These are phyloP conservation scores for Hypoxylon perforatum DNA, from an alignment of 495 filamentous ascomycete genomes.

Conservation along the genomic window DNA sequence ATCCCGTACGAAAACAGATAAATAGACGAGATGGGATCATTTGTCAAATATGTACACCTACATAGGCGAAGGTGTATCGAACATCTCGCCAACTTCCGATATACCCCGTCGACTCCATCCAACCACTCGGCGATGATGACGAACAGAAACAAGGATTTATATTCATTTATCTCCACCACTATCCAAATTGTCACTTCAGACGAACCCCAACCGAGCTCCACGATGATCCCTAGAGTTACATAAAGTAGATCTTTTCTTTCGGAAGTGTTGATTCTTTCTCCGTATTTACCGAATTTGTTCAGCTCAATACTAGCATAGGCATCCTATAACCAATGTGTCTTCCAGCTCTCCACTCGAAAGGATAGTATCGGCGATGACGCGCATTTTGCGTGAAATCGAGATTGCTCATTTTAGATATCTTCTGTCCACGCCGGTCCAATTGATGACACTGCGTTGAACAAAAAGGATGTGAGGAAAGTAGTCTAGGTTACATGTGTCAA, in stretches of 20 bases:
- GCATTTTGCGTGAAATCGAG: slow-evolving; percentile 41
- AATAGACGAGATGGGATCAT: slow-evolving; percentile 33
- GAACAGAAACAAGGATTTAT: slow-evolving; percentile 20
- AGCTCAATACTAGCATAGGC: slow-evolving; percentile 20
- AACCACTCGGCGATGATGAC: slow-evolving; percentile 26
- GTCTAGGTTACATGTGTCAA: neutral
- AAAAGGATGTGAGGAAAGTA: neutral
- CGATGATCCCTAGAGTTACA: slow-evolving; percentile 22
- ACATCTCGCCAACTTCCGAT: slow-evolving; percentile 26
- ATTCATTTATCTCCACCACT: slow-evolving; percentile 26
- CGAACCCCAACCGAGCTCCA: slow-evolving; percentile 20
- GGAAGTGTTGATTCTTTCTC: slow-evolving; percentile 21
- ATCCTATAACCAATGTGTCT: neutral
- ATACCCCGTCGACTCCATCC: slow-evolving; percentile 31
- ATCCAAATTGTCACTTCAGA: slow-evolving; percentile 2
- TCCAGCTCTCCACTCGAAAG: slow-evolving; percentile 18
- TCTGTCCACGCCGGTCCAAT: neutral
- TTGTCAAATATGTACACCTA: slow-evolving; percentile 1
- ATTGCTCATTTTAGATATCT: slow-evolving; percentile 18
- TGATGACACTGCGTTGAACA: too few species aligned
- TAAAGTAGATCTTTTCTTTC: slow-evolving; percentile 22
- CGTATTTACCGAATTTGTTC: slow-evolving; percentile 29
- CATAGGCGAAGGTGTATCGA: slow-evolving; percentile 15
- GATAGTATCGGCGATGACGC: slow-evolving; percentile 33
- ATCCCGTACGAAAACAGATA: slow-evolving; percentile 25